Evolutionary conservation across 164 flowering plant species (phyloP).

Genomic region (Saururus chinensis): DNA sequence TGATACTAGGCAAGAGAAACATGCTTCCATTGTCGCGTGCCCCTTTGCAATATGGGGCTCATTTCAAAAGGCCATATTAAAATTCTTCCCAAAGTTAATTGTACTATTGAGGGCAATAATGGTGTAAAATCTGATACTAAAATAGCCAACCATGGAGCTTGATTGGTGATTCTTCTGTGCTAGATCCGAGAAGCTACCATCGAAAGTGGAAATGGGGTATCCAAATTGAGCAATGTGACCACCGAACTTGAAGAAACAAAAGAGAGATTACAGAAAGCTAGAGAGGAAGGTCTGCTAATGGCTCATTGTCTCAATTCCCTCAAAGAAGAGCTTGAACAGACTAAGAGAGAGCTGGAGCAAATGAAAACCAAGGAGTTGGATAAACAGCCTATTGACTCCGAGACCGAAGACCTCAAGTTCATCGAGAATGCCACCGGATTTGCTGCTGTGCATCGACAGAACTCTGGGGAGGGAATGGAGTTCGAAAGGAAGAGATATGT

Average conservation of each 20-base stretch:
- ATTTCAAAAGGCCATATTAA: too few relatives aligned
- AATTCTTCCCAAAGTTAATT: too few relatives aligned
- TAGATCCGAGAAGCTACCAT: conserved; percentile 12
- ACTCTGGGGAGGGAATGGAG: conserved; percentile 12
- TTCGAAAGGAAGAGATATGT: conserved; percentile 59
- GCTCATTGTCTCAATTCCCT: conserved; percentile 42
- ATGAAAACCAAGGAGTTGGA: conserved; percentile 27
- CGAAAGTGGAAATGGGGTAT: conserved; percentile 16
- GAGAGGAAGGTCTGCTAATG: conserved; percentile 48
- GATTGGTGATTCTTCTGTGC: not conserved
- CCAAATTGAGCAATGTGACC: conserved; percentile 23
- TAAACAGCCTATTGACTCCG: conserved; percentile 23
- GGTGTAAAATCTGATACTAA: too few relatives aligned
- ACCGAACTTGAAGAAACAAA: conserved; percentile 77
- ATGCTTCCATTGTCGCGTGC: too few relatives aligned
- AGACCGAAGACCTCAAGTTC: conserved; percentile 44
- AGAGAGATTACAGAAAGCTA: conserved; percentile 55
- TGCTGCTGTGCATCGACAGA: conserved; percentile 9
- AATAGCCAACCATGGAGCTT: not conserved
- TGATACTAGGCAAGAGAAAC: too few relatives aligned
- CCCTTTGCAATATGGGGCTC: too few relatives aligned
- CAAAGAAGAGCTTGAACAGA: conserved; percentile 54
- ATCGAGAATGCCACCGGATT: conserved; percentile 25
- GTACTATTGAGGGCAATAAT: too few relatives aligned
- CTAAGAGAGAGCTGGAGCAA: conserved; percentile 52